Conservation (phyloP, 1,284 basidiomycete species). For the Malassezia caprae region DNA sequence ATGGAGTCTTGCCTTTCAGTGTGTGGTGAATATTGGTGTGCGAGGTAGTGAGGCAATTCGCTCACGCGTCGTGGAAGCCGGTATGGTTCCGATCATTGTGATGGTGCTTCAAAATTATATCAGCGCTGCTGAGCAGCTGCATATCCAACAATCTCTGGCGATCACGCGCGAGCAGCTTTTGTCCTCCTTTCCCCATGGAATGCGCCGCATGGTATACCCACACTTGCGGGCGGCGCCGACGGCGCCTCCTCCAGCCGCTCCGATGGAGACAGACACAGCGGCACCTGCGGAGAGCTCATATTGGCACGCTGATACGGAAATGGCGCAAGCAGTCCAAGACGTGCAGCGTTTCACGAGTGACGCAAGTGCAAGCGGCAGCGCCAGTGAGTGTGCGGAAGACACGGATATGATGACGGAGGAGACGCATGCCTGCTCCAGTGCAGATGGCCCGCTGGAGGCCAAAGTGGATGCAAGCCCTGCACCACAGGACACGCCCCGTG, state of each 20-base stretch:
- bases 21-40: constrained; percentile 94
- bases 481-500: background rate
- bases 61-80: constrained; percentile 86
- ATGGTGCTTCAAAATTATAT: constrained; percentile 78
- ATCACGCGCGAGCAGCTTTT: background rate
- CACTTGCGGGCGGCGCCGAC: background rate
- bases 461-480: background rate
- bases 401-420: constrained; percentile 41
- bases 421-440: constrained; percentile 5
- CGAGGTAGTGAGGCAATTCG: constrained; percentile 76
- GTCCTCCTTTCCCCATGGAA: background rate
- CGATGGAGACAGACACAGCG: constrained; percentile 9
- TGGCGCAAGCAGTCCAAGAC: background rate
- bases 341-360: background rate
- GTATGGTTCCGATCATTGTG: constrained; percentile 85
- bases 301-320: background rate
- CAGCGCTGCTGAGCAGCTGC: constrained; percentile 48
- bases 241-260: background rate
- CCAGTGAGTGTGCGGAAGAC: constrained; percentile 40
- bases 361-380: constrained; percentile 30
- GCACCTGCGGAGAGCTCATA: background rate
- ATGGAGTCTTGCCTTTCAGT: constrained; percentile 68
- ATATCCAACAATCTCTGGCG: constrained; percentile 2
- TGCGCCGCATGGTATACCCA: constrained; percentile 10
- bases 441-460: background rate